Conservation (phyloP, 306 rosid genomes). For the Cicer bijugum region DNA sequence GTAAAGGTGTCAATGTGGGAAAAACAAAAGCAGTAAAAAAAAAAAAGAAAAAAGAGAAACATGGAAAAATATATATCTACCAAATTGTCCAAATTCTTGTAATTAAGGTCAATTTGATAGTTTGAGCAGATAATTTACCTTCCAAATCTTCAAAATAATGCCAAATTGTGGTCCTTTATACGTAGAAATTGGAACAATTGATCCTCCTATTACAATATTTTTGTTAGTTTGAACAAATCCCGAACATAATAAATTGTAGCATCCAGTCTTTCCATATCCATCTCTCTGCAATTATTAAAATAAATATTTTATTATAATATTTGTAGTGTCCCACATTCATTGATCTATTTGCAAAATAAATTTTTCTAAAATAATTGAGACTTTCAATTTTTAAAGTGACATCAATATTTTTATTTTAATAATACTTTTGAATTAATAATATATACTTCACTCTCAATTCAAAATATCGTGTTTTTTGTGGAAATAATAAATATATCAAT, state of each 20-base stretch:
- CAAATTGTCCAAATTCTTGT: neutral
- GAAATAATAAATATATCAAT: no score
- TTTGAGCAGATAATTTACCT: conserved; percentile 58
- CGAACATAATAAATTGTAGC: conserved; percentile 82
- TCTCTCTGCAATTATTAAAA: conserved; percentile 60
- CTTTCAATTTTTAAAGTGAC: no score
- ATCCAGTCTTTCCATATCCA: conserved; percentile 84
- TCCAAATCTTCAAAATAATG: conserved; percentile 80
- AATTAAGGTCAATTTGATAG: neutral
- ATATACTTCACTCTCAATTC: no score
- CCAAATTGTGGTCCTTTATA: conserved; percentile 80
- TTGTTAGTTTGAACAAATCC: conserved; percentile 91
- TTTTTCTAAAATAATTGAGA: no score
- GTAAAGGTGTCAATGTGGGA: neutral
- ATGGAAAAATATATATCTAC: neutral
- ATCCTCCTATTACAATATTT: conserved; percentile 84
- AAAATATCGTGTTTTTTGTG: no score
- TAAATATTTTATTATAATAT: no score
- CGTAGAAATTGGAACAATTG: conserved; percentile 77
- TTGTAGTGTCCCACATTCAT: no score
- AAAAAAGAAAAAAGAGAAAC: neutral
- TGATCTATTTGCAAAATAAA: no score
- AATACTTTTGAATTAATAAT: no score
- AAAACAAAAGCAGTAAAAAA: neutral
- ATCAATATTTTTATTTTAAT: no score